Percentiles rank a stretch among this genome's conserved stretches.
These are phyloP conservation scores for Acmispon strigosus DNA, from an alignment of 306 rosid genomes.

Conservation along the genomic window DNA sequence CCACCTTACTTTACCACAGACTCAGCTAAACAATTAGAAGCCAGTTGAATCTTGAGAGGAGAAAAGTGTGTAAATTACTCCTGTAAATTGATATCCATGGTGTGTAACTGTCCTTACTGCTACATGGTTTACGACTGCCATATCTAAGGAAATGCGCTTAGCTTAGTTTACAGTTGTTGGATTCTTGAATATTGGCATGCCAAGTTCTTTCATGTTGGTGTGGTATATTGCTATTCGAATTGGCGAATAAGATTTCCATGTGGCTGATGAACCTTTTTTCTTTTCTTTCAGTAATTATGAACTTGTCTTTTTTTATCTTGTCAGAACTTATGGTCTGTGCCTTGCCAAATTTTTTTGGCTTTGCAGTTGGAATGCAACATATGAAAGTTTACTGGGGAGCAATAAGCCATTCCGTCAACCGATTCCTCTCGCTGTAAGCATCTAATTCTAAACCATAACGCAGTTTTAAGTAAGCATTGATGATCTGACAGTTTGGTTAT, in stretches of 20 bases:
- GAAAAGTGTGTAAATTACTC: not conserved
- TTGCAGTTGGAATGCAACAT: slow-evolving; percentile 92
- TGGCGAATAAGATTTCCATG: not conserved
- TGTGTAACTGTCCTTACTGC: not conserved
- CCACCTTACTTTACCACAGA: not conserved
- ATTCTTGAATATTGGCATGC: not conserved
- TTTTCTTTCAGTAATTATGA: slow-evolving; percentile 29
- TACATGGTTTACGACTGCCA: not conserved
- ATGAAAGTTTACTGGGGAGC: slow-evolving; percentile 77
- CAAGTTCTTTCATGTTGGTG: not conserved
- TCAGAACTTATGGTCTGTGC: slow-evolving; percentile 62
- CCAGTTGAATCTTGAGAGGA: not conserved
- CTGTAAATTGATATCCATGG: not conserved
- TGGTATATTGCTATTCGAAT: not conserved
- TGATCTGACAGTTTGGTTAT: slow-evolving; percentile 5
- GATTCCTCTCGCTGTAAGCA: slow-evolving; percentile 70
- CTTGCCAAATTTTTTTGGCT: slow-evolving; percentile 45
- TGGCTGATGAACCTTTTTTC: not conserved
- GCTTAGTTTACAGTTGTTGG: not conserved
- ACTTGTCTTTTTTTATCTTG: slow-evolving; percentile 22
- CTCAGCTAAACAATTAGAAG: no score
- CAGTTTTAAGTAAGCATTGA: not conserved
- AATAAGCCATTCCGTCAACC: slow-evolving; percentile 85
- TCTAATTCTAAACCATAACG: not conserved
- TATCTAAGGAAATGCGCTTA: not conserved